A percentile compares a stretch with the other conserved stretches of the same genome.
Conservation (phyloP, 148 eudicot genomes). For the Polygonum aviculare region DNA sequence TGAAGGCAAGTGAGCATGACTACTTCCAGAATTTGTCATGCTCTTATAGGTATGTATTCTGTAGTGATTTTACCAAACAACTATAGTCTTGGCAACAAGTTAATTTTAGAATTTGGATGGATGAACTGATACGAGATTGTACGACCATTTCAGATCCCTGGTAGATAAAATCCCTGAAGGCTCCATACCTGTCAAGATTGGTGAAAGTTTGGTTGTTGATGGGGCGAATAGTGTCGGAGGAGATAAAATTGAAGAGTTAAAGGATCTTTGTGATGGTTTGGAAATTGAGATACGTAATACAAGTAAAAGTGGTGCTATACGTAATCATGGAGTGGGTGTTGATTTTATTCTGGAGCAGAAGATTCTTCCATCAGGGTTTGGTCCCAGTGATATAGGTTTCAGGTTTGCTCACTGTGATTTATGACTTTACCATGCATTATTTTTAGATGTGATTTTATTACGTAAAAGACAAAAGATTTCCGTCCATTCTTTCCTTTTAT, state of each 20-base stretch:
- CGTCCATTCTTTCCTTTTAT: not conserved
- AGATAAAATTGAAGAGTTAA: constrained; percentile 63
- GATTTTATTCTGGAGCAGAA: constrained; percentile 94
- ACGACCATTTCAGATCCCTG: constrained; percentile 47
- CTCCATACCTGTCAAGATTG: constrained; percentile 11
- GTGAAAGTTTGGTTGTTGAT: constrained; percentile 65
- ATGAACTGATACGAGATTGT: not conserved
- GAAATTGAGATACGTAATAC: constrained; percentile 62
- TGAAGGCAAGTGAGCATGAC: constrained; percentile 53
- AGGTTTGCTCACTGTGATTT: constrained; percentile 41
- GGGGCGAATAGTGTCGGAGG: constrained; percentile 98
- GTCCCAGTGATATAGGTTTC: constrained; percentile 50
- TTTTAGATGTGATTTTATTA: not conserved
- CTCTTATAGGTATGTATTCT: constrained; percentile 58
- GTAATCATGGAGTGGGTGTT: constrained; percentile 88
- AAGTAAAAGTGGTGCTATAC: constrained; percentile 55
- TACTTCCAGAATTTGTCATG: constrained; percentile 62
- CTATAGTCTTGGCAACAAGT: not conserved
- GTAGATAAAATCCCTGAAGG: constrained; percentile 54
- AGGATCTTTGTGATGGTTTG: constrained; percentile 36
- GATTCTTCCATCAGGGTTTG: constrained; percentile 60
- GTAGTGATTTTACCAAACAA: not conserved
- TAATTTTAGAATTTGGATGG: not conserved
- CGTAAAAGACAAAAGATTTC: not conserved
- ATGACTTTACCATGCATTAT: not conserved